Conservation (phyloP, 345 rosid genomes). For the Streptanthus diversifolius region DNA sequence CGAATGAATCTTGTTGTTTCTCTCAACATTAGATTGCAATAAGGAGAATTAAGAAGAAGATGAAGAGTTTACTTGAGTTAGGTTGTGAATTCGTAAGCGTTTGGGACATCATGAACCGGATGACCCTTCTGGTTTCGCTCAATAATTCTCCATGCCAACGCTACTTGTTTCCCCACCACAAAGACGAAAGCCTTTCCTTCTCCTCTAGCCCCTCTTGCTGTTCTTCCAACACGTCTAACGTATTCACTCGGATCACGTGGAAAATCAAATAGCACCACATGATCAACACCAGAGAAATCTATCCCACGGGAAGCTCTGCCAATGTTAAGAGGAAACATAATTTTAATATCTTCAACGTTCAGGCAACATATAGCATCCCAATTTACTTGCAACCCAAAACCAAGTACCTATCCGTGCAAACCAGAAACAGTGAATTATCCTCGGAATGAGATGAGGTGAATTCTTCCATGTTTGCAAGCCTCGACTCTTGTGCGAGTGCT, state of each 20-base stretch:
- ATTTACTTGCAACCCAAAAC: not conserved
- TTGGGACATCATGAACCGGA: conserved; percentile 87
- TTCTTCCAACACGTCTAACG: conserved; percentile 91
- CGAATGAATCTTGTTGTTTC: too few species aligned
- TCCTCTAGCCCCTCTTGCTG: conserved; percentile 92
- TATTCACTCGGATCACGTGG: conserved; percentile 94
- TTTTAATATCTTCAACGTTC: not conserved
- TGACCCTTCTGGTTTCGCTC: conserved; percentile 85
- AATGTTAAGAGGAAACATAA: not conserved
- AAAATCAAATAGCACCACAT: conserved; percentile 77
- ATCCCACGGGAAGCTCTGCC: conserved; percentile 88
- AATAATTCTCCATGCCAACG: conserved; percentile 57
- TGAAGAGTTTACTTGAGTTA: conserved; percentile 13
- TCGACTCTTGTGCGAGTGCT: conserved; percentile 65
- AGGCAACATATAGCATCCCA: not conserved
- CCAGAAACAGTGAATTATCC: conserved; percentile 55
- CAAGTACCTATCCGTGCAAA: conserved; percentile 80
- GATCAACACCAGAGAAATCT: conserved; percentile 78
- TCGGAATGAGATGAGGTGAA: conserved; percentile 47
- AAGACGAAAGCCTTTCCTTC: conserved; percentile 80
- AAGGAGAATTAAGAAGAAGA: not conserved
- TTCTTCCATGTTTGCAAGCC: conserved; percentile 73
- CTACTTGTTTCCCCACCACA: conserved; percentile 90
- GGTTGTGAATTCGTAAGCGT: conserved; percentile 57
- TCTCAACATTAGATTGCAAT: too few species aligned